Conservation (phyloP, 2,329 filamentous ascomycete species). For the Aspergillus pseudoterreus region DNA sequence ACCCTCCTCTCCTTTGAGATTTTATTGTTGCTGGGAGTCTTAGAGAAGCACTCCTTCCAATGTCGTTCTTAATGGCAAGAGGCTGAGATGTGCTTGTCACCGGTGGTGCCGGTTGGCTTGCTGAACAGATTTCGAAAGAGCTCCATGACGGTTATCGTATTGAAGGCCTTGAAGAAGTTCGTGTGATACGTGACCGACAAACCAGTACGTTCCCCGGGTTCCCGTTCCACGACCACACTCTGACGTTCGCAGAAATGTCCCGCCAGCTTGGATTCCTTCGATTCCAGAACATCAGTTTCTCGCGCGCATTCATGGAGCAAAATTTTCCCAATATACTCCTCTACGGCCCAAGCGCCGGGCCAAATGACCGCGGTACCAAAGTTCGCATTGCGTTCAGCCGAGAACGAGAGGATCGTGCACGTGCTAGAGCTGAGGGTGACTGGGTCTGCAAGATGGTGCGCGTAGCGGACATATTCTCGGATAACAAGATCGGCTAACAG, state of each 20-base stretch:
- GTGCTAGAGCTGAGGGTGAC: constrained; percentile 49
- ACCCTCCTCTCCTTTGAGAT: constrained; percentile 28
- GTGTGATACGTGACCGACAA: constrained; percentile 56
- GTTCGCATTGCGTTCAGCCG: constrained; percentile 53
- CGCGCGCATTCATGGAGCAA: constrained; percentile 51
- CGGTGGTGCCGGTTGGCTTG: constrained; percentile 30
- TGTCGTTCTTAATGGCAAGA: constrained; percentile 26
- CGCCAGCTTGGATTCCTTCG: constrained; percentile 56
- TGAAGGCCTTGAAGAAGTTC: constrained; percentile 53
- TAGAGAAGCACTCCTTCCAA: constrained; percentile 14
- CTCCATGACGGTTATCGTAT: constrained; percentile 50
- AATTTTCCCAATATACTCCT: constrained; percentile 51
- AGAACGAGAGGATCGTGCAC: constrained; percentile 49
- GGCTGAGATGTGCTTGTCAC: constrained; percentile 40
- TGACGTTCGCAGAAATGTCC: constrained; percentile 45
- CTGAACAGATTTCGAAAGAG: constrained; percentile 54
- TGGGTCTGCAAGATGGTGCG: constrained; percentile 55
- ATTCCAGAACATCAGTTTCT: constrained; percentile 48
- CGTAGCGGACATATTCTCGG: background rate
- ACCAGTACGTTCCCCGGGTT: constrained; percentile 42
- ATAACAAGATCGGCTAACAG: background rate
- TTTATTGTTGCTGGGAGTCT: constrained; percentile 9
- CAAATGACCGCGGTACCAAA: constrained; percentile 40
- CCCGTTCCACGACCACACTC: constrained; percentile 5
- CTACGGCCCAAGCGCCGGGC: constrained; percentile 40